These are phyloP conservation scores for Metrosideros polymorpha DNA, from an alignment of 441 rosid genomes.

Conservation along the genomic window DNA sequence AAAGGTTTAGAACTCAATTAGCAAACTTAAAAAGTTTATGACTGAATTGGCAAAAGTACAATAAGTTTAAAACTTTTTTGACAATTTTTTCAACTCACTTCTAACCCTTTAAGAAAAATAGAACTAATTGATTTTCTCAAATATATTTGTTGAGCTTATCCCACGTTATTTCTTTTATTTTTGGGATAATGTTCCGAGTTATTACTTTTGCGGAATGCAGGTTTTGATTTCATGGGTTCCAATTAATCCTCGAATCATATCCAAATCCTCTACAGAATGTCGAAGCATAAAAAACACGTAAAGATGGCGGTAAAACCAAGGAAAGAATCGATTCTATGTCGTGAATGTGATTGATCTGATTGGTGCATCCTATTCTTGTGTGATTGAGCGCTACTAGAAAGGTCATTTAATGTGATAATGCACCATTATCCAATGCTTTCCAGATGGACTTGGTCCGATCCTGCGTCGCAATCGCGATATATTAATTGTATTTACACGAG, in stretches of 20 bases:
- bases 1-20: too few relatives aligned
- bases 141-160: not conserved
- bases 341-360: not conserved
- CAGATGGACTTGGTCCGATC: not conserved
- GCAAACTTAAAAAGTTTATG: too few relatives aligned
- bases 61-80: too few relatives aligned
- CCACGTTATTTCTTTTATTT: too few relatives aligned
- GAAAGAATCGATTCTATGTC: not conserved
- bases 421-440: not conserved
- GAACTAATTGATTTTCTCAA: not conserved
- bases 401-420: not conserved
- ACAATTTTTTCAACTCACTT: too few relatives aligned
- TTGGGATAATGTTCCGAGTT: too few relatives aligned
- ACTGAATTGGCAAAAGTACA: too few relatives aligned
- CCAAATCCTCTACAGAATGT: not conserved
- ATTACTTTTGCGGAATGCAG: not conserved
- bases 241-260: not conserved
- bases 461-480: not conserved
- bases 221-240: not conserved
- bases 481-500: not conserved
- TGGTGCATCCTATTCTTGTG: not conserved
- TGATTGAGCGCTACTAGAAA: not conserved
- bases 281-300: not conserved
- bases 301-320: not conserved
- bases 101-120: not conserved